Conservation (phyloP, 495 filamentous ascomycete genomes). For the Penicillium canariense region DNA sequence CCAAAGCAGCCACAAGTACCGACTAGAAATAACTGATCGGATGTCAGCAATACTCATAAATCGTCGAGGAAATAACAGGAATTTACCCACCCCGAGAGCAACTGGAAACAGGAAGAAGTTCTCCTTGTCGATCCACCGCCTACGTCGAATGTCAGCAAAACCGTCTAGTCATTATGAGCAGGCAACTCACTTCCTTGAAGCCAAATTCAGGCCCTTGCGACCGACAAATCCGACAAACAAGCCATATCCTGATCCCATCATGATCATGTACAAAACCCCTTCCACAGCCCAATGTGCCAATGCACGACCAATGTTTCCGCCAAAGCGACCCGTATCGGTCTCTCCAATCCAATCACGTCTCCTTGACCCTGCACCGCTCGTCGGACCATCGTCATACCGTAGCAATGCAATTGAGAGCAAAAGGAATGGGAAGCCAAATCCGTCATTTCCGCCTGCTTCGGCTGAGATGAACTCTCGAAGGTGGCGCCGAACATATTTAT, state of each 20-base stretch:
- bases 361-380: not conserved
- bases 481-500: slow-evolving; percentile 55
- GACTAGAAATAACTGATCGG: slow-evolving; percentile 32
- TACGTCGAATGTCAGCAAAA: not conserved
- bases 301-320: slow-evolving; percentile 31
- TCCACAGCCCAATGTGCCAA: slow-evolving; percentile 42
- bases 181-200: slow-evolving; percentile 24
- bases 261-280: slow-evolving; percentile 41
- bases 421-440: slow-evolving; percentile 59
- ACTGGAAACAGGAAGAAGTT: slow-evolving; percentile 33
- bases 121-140: slow-evolving; percentile 38
- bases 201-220: slow-evolving; percentile 29
- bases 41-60: not conserved
- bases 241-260: slow-evolving; percentile 37
- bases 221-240: slow-evolving; percentile 31
- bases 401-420: slow-evolving; percentile 55
- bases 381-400: slow-evolving; percentile 47
- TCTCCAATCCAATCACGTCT: slow-evolving; percentile 31
- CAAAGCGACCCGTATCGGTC: slow-evolving; percentile 32
- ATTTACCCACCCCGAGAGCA: slow-evolving; percentile 31
- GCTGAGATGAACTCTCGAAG: slow-evolving; percentile 63
- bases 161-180: not conserved
- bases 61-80: not conserved
- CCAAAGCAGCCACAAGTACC: slow-evolving; percentile 42
- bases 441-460: slow-evolving; percentile 60